These are phyloP conservation scores for Kwoniella mangroviensis DNA, from an alignment of 768 basidiomycete genomes.

Conservation along the genomic window DNA sequence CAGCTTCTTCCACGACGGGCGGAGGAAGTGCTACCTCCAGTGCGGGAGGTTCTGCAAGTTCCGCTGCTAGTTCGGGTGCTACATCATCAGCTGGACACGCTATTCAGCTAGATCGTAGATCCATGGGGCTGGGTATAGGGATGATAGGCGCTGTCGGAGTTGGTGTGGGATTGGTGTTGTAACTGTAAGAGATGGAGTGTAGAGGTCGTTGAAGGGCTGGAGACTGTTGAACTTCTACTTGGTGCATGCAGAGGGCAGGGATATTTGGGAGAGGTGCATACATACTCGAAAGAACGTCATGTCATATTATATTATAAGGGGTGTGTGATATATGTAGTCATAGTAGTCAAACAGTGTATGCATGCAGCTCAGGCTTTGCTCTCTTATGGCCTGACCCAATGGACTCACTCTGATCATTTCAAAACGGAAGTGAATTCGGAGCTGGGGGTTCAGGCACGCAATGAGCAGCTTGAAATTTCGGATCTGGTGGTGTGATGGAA, in stretches of 20 bases:
- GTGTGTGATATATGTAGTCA: constrained; percentile 2
- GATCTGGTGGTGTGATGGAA: not conserved
- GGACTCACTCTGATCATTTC: no score
- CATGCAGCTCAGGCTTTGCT: not conserved
- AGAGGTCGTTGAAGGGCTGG: not conserved
- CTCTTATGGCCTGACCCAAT: no score
- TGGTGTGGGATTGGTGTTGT: constrained; percentile 17
- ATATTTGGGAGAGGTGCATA: not conserved
- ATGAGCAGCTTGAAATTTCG: not conserved
- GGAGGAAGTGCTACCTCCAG: not conserved
- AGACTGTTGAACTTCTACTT: no score
- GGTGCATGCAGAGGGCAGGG: no score
- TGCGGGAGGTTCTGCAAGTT: constrained; percentile 9
- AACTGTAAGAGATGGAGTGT: not conserved
- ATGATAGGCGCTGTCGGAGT: not conserved
- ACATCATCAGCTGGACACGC: not conserved
- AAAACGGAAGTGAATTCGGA: not conserved
- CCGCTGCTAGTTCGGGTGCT: not conserved
- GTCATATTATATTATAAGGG: no score
- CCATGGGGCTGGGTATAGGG: not conserved
- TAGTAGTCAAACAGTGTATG: not conserved
- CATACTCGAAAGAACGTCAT: no score
- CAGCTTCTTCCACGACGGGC: not conserved
- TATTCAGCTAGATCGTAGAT: not conserved
- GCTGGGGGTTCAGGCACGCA: not conserved